Base-by-base conservation (phyloP, 192 early-diverging fungal species). In the Gaertneriomyces semiglobifer region DNA sequence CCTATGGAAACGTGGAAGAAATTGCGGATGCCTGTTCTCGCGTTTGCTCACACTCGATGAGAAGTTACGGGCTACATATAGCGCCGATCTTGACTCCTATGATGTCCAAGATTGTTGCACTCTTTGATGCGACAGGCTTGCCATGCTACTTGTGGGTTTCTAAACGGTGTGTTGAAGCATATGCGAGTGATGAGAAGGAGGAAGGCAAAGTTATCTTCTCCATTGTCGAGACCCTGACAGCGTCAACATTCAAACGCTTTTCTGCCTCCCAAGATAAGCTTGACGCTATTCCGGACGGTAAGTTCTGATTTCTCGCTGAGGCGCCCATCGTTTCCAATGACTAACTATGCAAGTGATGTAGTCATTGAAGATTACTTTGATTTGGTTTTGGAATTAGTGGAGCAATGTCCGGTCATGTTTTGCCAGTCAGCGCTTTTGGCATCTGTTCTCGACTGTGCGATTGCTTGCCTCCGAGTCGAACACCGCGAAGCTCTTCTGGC, bases 81-180 rank as follows among this genome's bases (percentile, higher is more conserved):
- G 50, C 70, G 0, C 80, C 86, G 9, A 62, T 91, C 6, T 58
- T 90, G 10, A 79, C 77, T 0, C 69, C 73, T 41, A 75, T 91
- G 12, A 74, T 88, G 74, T 79, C 88, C 18, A 74, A 80, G 8
- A 60, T 91, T 4, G 86, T 89, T 14, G 70, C 58, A 54, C 79
- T 79, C n/a, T 96, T 90, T 76, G 79, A 84, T 58, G 77, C 80
- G 58, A 88, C 87, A 4, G 80, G 83, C 0, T 42, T 84, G 20
- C 73, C 88, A 42, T 84, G 81, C 43, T 92, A 93, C 64, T 73
- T 98, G 54, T 98, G 95, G 95, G 83, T 90, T 2, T 79, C 86
- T 25, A 72, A 74, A 5, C 81, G 87, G 53, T 80, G 85, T 66
- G 80, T 94, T 12, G 70, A 82, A 10, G 81, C 84, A 47, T 86